Evolutionary conservation across 805 yeast species (phyloP).

Genomic region (Kodamaea fukazawae): DNA sequence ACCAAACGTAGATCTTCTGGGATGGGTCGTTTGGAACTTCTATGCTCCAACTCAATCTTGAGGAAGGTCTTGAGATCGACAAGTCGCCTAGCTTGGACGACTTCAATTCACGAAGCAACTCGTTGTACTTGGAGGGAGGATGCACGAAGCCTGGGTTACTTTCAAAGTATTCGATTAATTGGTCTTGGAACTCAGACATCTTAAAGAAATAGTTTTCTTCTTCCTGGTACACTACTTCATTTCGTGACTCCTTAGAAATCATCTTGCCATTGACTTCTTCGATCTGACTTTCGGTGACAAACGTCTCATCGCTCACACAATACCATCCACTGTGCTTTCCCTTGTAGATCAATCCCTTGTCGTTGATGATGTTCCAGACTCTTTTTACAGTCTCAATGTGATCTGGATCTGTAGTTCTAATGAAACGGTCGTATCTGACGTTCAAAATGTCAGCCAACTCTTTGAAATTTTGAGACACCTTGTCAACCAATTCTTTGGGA

Average conservation of each 20-base stretch:
- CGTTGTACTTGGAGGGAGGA: conserved; percentile 57
- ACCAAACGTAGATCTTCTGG: conserved; percentile 93
- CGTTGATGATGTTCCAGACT: conserved; percentile 64
- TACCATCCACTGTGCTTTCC: conserved; percentile 95
- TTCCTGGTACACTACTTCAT: conserved; percentile 68
- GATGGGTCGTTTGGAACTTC: conserved; percentile 75
- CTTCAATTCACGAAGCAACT: conserved; percentile 58
- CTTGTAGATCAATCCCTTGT: conserved; percentile 68
- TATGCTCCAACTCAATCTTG: conserved; percentile 85
- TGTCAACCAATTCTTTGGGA: conserved; percentile 71
- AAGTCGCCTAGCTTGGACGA: conserved; percentile 55
- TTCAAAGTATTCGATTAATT: conserved; percentile 49
- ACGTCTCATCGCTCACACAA: conserved; percentile 89
- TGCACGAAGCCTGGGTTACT: conserved; percentile 56
- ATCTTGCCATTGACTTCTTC: conserved; percentile 33
- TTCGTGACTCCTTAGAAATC: conserved; percentile 66
- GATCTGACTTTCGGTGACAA: conserved; percentile 81
- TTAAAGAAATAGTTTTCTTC: conserved; percentile 89
- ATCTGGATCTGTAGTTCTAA: conserved; percentile 85
- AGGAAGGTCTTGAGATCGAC: conserved; percentile 81
- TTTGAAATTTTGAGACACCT: conserved; percentile 61
- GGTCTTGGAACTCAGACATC: conserved; percentile 56
- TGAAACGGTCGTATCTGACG: conserved; percentile 69
- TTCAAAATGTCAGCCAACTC: conserved; percentile 56
- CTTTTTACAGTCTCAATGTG: conserved; percentile 62